phyloP scores from a whole-genome alignment of 148 eudicot genomes.

The Vaccinium vitisidaea region DNA sequence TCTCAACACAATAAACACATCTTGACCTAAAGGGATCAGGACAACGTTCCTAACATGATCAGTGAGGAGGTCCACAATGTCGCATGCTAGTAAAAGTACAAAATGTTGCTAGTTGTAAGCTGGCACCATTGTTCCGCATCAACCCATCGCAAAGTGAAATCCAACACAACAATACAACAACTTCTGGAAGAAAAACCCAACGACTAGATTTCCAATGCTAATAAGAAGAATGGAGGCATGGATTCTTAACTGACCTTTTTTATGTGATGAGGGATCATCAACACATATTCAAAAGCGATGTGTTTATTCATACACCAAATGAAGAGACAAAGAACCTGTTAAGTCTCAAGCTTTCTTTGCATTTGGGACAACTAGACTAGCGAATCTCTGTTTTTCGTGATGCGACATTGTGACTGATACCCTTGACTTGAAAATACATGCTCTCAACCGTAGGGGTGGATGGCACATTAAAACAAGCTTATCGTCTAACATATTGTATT shows the following conservation, averaged over 20 bases:
- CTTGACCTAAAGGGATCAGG: neutral
- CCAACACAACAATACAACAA: neutral
- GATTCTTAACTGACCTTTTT: slow-evolving; percentile 4
- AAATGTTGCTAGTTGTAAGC: neutral
- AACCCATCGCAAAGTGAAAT: neutral
- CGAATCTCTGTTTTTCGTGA: neutral
- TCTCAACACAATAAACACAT: neutral
- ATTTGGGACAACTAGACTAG: neutral
- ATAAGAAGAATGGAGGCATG: neutral
- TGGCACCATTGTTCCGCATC: slow-evolving; percentile 1
- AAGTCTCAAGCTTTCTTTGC: slow-evolving; percentile 1
- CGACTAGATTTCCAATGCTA: neutral
- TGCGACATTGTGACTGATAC: neutral
- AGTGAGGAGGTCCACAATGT: neutral
- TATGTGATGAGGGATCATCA: neutral
- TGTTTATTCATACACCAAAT: neutral
- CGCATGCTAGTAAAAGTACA: neutral
- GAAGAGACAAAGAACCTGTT: neutral
- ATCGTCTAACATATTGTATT: neutral
- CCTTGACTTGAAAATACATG: neutral
- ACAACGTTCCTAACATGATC: slow-evolving; percentile 3
- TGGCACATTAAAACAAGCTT: neutral
- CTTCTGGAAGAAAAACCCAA: neutral
- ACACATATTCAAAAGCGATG: neutral
- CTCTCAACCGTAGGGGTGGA: neutral